A percentile compares a stretch with the other conserved stretches of the same genome.
Evolutionary conservation across 768 basidiomycete species (phyloP).

Genomic region (Tulasnella sp.): DNA sequence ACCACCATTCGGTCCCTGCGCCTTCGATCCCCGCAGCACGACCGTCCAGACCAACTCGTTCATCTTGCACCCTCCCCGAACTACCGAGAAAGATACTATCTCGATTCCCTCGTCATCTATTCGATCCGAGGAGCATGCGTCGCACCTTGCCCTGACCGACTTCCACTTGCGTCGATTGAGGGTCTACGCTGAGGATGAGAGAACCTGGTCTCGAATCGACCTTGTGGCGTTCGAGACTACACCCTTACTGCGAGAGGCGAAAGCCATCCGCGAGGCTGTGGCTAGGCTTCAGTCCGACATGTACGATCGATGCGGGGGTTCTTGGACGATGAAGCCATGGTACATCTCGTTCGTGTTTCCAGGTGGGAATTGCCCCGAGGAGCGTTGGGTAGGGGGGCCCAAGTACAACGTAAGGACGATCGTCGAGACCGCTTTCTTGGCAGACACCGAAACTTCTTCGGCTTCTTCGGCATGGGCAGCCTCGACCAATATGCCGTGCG

Average conservation of each 20-base stretch:
- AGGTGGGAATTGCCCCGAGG: slow-evolving; percentile 16
- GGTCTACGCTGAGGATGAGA: slow-evolving; percentile 48
- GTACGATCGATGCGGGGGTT: slow-evolving; percentile 27
- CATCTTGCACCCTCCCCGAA: neutral
- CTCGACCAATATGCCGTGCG: slow-evolving; percentile 40
- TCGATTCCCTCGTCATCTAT: slow-evolving; percentile 10
- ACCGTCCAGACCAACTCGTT: slow-evolving; percentile 20
- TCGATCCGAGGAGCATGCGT: slow-evolving; percentile 34
- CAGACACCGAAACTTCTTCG: slow-evolving; percentile 29
- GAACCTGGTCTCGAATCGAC: slow-evolving; percentile 55
- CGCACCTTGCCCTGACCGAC: slow-evolving; percentile 46
- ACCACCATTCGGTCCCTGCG: slow-evolving; percentile 63
- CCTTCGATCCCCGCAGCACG: slow-evolving; percentile 31
- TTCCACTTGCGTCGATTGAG: slow-evolving; percentile 64
- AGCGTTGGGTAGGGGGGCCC: slow-evolving; percentile 28
- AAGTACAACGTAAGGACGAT: slow-evolving; percentile 41
- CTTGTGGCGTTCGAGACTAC: slow-evolving; percentile 75
- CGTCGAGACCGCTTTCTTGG: slow-evolving; percentile 34
- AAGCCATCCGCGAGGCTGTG: slow-evolving; percentile 62
- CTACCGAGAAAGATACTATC: neutral
- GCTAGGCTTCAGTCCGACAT: slow-evolving; percentile 36
- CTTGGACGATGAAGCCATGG: slow-evolving; percentile 53
- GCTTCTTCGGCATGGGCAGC: slow-evolving; percentile 4
- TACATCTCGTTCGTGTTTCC: slow-evolving; percentile 65
- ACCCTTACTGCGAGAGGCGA: slow-evolving; percentile 60